Conservation (phyloP, 441 rosid species). For the Adansonia madagascariensis region DNA sequence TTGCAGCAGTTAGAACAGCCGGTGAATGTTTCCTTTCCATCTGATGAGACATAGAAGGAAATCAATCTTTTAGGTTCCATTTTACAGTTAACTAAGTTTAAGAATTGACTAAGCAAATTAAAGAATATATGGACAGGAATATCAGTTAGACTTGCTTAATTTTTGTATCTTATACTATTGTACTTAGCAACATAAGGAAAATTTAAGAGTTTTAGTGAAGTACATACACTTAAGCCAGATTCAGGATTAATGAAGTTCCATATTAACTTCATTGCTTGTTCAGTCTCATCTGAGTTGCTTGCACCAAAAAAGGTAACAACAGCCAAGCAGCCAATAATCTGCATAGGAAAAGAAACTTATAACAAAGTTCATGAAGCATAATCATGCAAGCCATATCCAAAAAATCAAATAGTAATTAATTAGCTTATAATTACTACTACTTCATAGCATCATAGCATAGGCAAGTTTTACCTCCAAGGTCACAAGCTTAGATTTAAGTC, state of each 20-base stretch:
- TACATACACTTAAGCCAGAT: background rate
- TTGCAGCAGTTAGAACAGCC: constrained; percentile 18
- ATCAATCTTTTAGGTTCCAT: background rate
- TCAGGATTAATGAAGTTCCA: constrained; percentile 27
- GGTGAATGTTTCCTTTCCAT: background rate
- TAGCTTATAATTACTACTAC: background rate
- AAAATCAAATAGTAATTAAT: background rate
- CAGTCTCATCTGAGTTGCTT: background rate
- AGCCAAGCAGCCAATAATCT: constrained; percentile 14
- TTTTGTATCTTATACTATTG: background rate
- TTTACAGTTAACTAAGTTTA: background rate
- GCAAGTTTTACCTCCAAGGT: constrained; percentile 1
- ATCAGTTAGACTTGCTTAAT: background rate
- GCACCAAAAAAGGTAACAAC: constrained; percentile 17
- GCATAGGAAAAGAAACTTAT: background rate
- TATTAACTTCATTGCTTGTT: constrained; percentile 16
- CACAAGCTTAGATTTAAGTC: constrained; percentile 14
- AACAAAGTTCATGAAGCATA: background rate
- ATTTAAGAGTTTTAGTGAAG: background rate
- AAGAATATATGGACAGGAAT: background rate
- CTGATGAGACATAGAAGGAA: background rate
- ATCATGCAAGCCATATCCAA: background rate
- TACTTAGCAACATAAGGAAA: background rate
- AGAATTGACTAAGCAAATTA: constrained; percentile 1
- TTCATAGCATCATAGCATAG: background rate